Conservation (phyloP, 805 yeast species). For the Candida argentea region DNA sequence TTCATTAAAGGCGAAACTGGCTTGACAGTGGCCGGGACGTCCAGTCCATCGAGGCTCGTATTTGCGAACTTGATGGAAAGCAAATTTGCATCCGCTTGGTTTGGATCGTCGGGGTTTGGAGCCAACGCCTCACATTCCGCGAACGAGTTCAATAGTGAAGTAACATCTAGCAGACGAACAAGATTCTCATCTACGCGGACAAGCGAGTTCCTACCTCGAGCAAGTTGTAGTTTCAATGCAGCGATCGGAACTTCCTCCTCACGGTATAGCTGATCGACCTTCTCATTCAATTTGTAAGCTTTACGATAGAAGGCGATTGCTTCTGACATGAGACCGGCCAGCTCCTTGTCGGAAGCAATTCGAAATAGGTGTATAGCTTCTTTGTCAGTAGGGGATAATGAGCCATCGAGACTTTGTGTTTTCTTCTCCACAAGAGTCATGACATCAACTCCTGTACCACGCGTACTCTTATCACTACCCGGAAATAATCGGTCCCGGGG, state of each 20-base stretch:
- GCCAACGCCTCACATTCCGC: slow-evolving; percentile 18
- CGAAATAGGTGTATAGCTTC: slow-evolving; percentile 60
- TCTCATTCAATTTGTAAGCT: slow-evolving; percentile 50
- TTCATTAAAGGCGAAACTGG: slow-evolving; percentile 28
- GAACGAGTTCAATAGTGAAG: slow-evolving; percentile 27
- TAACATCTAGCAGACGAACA: slow-evolving; percentile 33
- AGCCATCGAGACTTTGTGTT: slow-evolving; percentile 1
- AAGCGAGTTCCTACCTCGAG: slow-evolving; percentile 19
- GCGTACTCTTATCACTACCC: background rate
- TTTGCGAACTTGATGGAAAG: slow-evolving; percentile 18
- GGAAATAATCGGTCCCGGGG: too few species aligned
- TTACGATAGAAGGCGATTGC: slow-evolving; percentile 64
- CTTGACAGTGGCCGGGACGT: slow-evolving; percentile 5
- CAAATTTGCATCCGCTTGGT: slow-evolving; percentile 6
- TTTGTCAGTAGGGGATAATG: slow-evolving; percentile 2
- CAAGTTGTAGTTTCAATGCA: slow-evolving; percentile 15
- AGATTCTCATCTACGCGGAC: slow-evolving; percentile 23
- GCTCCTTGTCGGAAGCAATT: slow-evolving; percentile 61
- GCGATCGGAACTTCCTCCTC: slow-evolving; percentile 38
- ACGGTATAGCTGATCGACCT: slow-evolving; percentile 63
- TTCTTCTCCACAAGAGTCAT: background rate
- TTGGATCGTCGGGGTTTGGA: slow-evolving; percentile 13
- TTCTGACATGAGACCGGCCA: slow-evolving; percentile 68
- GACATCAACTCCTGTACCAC: background rate
- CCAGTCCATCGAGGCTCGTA: slow-evolving; percentile 13